Evolutionary conservation across 129 eudicot genomes (phyloP).

Genomic region (Solidago caesia): DNA sequence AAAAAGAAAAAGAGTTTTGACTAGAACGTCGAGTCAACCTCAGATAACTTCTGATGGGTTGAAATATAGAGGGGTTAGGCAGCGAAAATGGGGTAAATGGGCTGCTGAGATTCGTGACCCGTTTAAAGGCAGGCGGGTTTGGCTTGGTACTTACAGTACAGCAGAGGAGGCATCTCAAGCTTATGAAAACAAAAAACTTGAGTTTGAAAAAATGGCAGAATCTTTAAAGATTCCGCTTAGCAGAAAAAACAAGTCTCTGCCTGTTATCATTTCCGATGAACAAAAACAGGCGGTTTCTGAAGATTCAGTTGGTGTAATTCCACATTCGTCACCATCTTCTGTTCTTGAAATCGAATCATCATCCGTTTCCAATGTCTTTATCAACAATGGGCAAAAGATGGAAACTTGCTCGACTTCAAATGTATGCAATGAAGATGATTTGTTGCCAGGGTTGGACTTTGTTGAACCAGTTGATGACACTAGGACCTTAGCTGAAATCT

Average conservation of each 20-base stretch:
- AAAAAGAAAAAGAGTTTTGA: constrained; percentile 27
- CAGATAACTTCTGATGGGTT: constrained; percentile 18
- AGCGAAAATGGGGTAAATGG: constrained; percentile 86
- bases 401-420: background rate
- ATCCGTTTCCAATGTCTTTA: constrained; percentile 20
- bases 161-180: constrained; percentile 69
- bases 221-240: constrained; percentile 14
- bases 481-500: constrained; percentile 41
- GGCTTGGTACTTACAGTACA: constrained; percentile 74
- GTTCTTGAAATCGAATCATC: constrained; percentile 45
- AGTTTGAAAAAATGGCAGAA: constrained; percentile 47
- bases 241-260: background rate
- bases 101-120: constrained; percentile 93
- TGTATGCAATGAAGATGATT: background rate
- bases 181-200: constrained; percentile 53
- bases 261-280: background rate
- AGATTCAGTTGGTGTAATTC: constrained; percentile 38
- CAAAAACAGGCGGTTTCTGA: constrained; percentile 40
- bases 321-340: constrained; percentile 56
- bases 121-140: constrained; percentile 42
- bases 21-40: constrained; percentile 25
- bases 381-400: constrained; percentile 5
- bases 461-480: constrained; percentile 34
- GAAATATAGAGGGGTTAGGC: constrained; percentile 69
- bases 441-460: constrained; percentile 11